Evolutionary conservation across 2,329 filamentous ascomycete species (phyloP).

Genomic region (Paraphaeosphaeria sporulosa): DNA sequence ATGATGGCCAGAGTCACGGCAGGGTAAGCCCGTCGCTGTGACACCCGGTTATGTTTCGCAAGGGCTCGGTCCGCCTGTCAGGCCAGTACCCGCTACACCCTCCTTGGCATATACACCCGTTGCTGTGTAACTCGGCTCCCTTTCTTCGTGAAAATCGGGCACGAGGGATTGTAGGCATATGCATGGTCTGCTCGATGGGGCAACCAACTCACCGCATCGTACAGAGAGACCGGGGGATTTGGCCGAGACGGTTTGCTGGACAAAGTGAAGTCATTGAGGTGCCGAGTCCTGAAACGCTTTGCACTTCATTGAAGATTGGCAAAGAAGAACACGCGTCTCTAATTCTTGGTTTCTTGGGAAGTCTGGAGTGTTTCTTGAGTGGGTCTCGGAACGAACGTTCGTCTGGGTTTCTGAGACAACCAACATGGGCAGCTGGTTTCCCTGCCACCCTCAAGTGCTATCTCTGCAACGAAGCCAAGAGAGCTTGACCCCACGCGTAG

Average conservation of each 20-base stretch:
- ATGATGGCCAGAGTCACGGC: not conserved
- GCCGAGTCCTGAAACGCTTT: not conserved
- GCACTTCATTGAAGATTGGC: not conserved
- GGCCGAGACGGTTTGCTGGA: not conserved
- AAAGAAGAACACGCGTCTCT: not conserved
- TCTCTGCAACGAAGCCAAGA: not conserved
- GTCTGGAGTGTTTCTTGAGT: not conserved
- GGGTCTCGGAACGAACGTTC: not conserved
- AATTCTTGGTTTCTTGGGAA: not conserved
- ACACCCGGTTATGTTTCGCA: not conserved
- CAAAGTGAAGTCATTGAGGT: not conserved
- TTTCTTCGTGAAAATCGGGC: not conserved
- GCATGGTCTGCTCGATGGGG: not conserved
- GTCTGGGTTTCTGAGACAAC: conserved; percentile 1
- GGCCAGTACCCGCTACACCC: not conserved
- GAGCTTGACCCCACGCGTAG: not conserved
- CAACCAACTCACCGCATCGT: not conserved
- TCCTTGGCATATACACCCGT: conserved; percentile 1
- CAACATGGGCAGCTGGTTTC: not conserved
- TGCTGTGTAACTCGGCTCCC: conserved; percentile 1
- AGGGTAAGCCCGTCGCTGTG: not conserved
- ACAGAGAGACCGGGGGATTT: no score
- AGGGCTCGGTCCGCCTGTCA: conserved; percentile 2
- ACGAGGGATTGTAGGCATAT: not conserved
- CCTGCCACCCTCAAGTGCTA: not conserved